Evolutionary conservation across 139 green algal species (phyloP).

Genomic region (Picochlorum sp.): DNA sequence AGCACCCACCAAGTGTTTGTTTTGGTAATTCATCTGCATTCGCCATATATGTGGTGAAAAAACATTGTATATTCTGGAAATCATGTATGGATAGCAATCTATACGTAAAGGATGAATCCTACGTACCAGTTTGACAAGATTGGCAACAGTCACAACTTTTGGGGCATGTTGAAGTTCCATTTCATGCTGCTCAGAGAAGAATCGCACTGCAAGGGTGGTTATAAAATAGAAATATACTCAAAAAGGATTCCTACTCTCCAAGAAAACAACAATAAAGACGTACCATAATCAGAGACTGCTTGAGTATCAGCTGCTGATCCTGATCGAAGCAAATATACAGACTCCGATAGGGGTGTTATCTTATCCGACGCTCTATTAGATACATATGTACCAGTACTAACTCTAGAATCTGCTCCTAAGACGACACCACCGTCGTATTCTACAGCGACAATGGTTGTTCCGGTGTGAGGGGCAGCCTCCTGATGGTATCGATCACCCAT

Average conservation of each 20-base stretch:
- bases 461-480: constrained; percentile 27
- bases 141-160: constrained; percentile 71
- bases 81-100: not conserved
- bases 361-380: constrained; percentile 93
- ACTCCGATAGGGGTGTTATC: constrained; percentile 76
- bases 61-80: not conserved
- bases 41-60: not conserved
- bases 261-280: constrained; percentile 2
- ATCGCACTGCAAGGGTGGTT: constrained; percentile 36
- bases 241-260: not conserved
- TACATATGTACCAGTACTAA: constrained; percentile 87
- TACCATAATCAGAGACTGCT: constrained; percentile 78
- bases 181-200: constrained; percentile 40
- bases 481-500: too few relatives aligned
- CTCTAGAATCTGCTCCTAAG: constrained; percentile 77
- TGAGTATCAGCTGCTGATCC: constrained; percentile 85
- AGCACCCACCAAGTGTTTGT: constrained; percentile 86
- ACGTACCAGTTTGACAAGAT: constrained; percentile 66
- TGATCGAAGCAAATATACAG: constrained; percentile 68
- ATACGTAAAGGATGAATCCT: not conserved
- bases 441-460: constrained; percentile 86
- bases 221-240: too few relatives aligned
- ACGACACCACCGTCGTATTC: constrained; percentile 82
- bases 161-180: constrained; percentile 48
- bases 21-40: constrained; percentile 79